phyloP scores from a whole-genome alignment of 441 rosid genomes.

The Adansonia grandidieri region DNA sequence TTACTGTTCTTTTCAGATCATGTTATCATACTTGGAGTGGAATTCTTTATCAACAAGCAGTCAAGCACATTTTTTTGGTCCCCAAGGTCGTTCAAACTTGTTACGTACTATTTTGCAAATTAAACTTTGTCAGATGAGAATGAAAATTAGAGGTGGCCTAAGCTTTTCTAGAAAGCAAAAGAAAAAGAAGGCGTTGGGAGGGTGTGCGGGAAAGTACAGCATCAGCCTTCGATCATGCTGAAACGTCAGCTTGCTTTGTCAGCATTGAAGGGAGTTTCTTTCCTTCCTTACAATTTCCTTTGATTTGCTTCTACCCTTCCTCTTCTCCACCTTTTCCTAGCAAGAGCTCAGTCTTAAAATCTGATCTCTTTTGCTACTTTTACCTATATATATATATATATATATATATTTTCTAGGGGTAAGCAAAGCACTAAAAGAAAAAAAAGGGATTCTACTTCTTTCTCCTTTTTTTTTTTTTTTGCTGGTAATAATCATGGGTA shows the following conservation, averaged over 20 bases:
- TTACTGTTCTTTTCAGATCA: not conserved
- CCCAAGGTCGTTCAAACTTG: not conserved
- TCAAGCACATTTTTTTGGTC: not conserved
- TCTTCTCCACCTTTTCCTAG: conserved; percentile 2
- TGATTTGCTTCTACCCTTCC: conserved; percentile 34
- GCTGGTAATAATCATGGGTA: conserved; percentile 30
- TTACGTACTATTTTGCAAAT: not conserved
- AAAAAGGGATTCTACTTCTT: too few species aligned
- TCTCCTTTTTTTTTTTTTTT: not conserved
- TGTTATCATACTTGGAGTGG: not conserved
- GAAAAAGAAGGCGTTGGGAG: not conserved
- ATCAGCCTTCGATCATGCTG: not conserved
- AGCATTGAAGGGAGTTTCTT: not conserved
- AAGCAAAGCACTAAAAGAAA: not conserved
- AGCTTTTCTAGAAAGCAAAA: too few species aligned
- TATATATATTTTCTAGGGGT: not conserved
- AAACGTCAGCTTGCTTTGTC: conserved; percentile 25
- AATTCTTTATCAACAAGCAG: not conserved
- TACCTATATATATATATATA: not conserved
- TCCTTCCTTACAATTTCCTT: conserved; percentile 40
- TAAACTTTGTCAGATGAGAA: not conserved
- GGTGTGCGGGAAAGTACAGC: not conserved
- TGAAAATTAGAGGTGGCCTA: not conserved
- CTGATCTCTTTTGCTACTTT: not conserved
- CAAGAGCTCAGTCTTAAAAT: not conserved